phyloP scores from a whole-genome alignment of 495 filamentous ascomycete species.

The Sordaria brevicollis region DNA sequence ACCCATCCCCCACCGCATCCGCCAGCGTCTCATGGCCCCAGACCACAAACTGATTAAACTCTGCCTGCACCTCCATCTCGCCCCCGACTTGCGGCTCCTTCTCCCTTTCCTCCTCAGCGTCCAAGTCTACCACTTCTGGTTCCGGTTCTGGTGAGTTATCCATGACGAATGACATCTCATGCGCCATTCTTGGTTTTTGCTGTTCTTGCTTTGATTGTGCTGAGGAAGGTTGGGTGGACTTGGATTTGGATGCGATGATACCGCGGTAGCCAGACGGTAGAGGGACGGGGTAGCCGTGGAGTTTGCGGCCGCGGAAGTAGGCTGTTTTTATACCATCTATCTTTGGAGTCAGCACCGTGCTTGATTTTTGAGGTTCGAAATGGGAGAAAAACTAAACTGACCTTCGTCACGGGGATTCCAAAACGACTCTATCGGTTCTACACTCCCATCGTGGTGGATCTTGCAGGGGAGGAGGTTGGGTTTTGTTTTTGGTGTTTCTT shows the following conservation, averaged over 20 bases:
- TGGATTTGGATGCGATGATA: conserved; percentile 22
- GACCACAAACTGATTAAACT: conserved; percentile 69
- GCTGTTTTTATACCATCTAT: conserved; percentile 45
- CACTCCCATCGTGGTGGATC: conserved; percentile 67
- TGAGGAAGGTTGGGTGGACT: background rate
- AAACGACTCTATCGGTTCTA: conserved; percentile 54
- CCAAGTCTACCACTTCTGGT: conserved; percentile 5
- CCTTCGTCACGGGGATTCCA: conserved; percentile 51
- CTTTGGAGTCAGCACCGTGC: too few relatives aligned
- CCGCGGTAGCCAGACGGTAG: conserved; percentile 72
- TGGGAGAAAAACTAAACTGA: background rate
- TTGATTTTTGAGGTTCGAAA: too few relatives aligned
- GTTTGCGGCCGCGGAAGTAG: conserved; percentile 76
- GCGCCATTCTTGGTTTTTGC: background rate
- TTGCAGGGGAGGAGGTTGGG: conserved; percentile 79
- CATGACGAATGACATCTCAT: background rate
- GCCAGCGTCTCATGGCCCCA: conserved; percentile 66
- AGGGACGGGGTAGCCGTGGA: conserved; percentile 55
- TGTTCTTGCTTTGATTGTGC: too few relatives aligned
- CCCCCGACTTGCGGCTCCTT: conserved; percentile 43
- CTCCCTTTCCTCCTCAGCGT: conserved; percentile 37
- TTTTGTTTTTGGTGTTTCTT: conserved; percentile 39
- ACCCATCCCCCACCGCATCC: conserved; percentile 41
- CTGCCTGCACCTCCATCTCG: conserved; percentile 51
- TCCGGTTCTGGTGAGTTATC: conserved; percentile 9